Evolutionary conservation across 192 early-diverging fungal genomes (phyloP).

Genomic region (Mortierella antarctica): DNA sequence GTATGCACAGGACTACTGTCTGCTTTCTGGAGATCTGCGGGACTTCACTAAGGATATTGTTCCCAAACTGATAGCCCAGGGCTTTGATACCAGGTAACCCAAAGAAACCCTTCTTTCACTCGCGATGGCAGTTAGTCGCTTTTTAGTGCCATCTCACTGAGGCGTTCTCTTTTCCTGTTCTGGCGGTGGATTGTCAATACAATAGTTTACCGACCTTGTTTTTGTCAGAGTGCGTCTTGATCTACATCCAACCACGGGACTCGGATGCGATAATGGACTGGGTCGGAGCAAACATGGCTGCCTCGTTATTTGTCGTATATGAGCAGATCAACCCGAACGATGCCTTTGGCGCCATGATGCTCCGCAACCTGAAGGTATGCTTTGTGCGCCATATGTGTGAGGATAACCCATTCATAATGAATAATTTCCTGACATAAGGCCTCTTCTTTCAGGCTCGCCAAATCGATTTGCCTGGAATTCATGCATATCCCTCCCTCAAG

Average conservation of each 20-base stretch:
- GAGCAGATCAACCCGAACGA: slow-evolving; percentile 94
- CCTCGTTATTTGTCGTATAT: slow-evolving; percentile 80
- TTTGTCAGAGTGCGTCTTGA: slow-evolving; percentile 93
- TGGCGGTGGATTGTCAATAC: too few relatives aligned
- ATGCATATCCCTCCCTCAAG: slow-evolving; percentile 78
- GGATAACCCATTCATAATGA: too few relatives aligned
- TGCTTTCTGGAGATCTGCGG: slow-evolving; percentile 87
- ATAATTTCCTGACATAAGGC: too few relatives aligned
- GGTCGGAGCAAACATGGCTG: slow-evolving; percentile 62
- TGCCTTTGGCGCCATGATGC: slow-evolving; percentile 93
- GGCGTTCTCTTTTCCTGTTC: not conserved
- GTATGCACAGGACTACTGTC: slow-evolving; percentile 69
- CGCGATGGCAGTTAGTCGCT: not conserved
- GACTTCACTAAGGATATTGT: slow-evolving; percentile 69
- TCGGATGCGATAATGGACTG: slow-evolving; percentile 79
- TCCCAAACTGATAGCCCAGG: slow-evolving; percentile 63
- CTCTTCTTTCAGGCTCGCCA: slow-evolving; percentile 59
- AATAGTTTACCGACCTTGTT: slow-evolving; percentile 84
- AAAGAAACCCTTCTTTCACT: not conserved
- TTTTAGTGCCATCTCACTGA: not conserved
- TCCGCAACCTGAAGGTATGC: slow-evolving; percentile 80
- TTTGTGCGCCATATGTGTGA: not conserved
- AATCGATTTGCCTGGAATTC: slow-evolving; percentile 84
- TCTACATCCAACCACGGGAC: slow-evolving; percentile 81
- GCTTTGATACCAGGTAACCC: slow-evolving; percentile 67